phyloP scores from a whole-genome alignment of 2,329 filamentous ascomycete genomes.

The Colletotrichum tropicale region DNA sequence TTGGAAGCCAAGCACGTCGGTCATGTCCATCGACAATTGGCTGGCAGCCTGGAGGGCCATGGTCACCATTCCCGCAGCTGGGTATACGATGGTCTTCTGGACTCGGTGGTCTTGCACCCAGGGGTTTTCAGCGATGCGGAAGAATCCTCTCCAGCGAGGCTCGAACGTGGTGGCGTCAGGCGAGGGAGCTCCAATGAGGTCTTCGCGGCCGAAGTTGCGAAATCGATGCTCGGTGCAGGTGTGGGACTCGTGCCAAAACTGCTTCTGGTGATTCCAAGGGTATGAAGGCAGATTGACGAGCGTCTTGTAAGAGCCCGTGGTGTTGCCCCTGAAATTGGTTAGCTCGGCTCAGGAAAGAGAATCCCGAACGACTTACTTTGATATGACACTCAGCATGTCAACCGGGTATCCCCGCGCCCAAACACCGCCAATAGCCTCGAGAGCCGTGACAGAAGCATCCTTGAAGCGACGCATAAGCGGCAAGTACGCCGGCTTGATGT shows the following conservation, averaged over 20 bases:
- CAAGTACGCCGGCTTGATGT: conserved; percentile 24
- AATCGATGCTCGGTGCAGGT: conserved; percentile 47
- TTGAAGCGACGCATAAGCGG: conserved; percentile 30
- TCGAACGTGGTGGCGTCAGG: conserved; percentile 49
- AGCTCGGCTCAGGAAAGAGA: not conserved
- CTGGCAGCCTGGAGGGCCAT: conserved; percentile 54
- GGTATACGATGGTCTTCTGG: conserved; percentile 54
- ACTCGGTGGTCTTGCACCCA: conserved; percentile 59
- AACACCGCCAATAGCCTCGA: conserved; percentile 36
- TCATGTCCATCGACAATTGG: conserved; percentile 35
- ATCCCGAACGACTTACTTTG: conserved; percentile 11
- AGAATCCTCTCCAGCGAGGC: conserved; percentile 53
- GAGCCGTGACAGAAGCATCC: conserved; percentile 26
- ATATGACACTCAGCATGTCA: conserved; percentile 34
- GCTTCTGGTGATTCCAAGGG: conserved; percentile 57
- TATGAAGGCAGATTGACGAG: conserved; percentile 55
- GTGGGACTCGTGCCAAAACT: conserved; percentile 59
- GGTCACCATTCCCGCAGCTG: conserved; percentile 52
- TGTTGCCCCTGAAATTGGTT: not conserved
- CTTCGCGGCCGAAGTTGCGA: conserved; percentile 49
- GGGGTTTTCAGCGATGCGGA: conserved; percentile 52
- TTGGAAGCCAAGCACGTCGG: conserved; percentile 40
- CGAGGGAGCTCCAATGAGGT: conserved; percentile 54
- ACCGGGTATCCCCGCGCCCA: conserved; percentile 39
- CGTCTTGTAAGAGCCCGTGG: conserved; percentile 15